These are phyloP conservation scores for Salix suchowensis DNA, from an alignment of 345 rosid species.

Conservation along the genomic window DNA sequence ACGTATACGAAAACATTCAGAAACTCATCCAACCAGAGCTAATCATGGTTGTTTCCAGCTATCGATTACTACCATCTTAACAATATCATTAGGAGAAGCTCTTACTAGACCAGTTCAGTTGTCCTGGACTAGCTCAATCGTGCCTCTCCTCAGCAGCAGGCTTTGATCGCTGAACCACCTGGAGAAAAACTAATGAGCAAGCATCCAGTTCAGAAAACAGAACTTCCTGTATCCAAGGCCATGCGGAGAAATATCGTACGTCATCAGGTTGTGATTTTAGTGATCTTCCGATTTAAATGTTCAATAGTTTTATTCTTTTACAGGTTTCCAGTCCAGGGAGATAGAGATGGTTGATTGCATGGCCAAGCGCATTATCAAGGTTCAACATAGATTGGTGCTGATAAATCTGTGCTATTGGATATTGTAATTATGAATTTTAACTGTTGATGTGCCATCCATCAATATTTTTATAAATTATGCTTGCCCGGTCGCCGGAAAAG, in stretches of 20 bases:
- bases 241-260: slow-evolving; percentile 8
- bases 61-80: slow-evolving; percentile 15
- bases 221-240: slow-evolving; percentile 8
- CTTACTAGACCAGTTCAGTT: slow-evolving; percentile 24
- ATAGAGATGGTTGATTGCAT: neutral
- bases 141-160: slow-evolving; percentile 16
- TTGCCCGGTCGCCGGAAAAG: neutral
- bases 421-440: too few relatives aligned
- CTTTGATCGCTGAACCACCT: slow-evolving; percentile 13
- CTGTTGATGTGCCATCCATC: too few relatives aligned
- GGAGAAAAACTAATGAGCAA: neutral
- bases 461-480: too few relatives aligned
- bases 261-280: slow-evolving; percentile 10
- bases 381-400: neutral
- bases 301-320: slow-evolving; percentile 16
- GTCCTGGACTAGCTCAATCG: slow-evolving; percentile 8
- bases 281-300: slow-evolving; percentile 13
- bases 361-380: neutral
- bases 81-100: slow-evolving; percentile 10
- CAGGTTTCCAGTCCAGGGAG: slow-evolving; percentile 22
- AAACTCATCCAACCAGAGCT: slow-evolving; percentile 28
- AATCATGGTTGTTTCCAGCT: slow-evolving; percentile 17
- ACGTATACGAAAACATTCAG: slow-evolving; percentile 21
- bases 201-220: slow-evolving; percentile 1
- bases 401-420: too few relatives aligned